phyloP scores from a whole-genome alignment of 768 basidiomycete genomes.

The Hericium erinaceus region DNA sequence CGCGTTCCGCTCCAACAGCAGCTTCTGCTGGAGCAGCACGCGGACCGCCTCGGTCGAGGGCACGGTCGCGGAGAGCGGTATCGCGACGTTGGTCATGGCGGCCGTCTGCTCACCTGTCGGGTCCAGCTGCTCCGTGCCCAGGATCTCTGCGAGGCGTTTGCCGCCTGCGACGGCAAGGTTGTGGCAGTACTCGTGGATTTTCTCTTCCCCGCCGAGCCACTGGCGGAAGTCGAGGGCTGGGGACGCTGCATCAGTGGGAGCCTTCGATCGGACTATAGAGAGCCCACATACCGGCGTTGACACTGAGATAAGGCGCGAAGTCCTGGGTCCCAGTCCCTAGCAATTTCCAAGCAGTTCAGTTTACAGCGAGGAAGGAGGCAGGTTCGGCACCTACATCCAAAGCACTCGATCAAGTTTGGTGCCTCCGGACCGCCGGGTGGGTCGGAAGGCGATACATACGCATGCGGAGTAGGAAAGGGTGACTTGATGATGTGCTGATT shows the following conservation, averaged over 20 bases:
- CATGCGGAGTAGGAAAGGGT: slow-evolving; percentile 45
- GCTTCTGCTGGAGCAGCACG: slow-evolving; percentile 13
- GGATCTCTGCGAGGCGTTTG: slow-evolving; percentile 41
- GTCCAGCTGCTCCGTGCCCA: slow-evolving; percentile 59
- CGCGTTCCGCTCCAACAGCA: slow-evolving; percentile 22
- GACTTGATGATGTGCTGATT: slow-evolving; percentile 57
- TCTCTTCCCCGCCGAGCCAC: slow-evolving; percentile 66
- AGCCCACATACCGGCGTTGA: slow-evolving; percentile 36
- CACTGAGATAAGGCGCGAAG: slow-evolving; percentile 40
- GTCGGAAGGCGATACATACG: slow-evolving; percentile 41
- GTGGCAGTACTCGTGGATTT: slow-evolving; percentile 65
- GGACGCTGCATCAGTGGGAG: background rate
- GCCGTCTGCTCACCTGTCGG: slow-evolving; percentile 45
- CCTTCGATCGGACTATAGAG: background rate
- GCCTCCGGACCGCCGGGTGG: slow-evolving; percentile 20
- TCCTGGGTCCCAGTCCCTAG: slow-evolving; percentile 63
- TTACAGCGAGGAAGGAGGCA: background rate
- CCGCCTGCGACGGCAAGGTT: slow-evolving; percentile 61
- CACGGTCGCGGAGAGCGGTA: slow-evolving; percentile 25
- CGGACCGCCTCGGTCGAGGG: slow-evolving; percentile 13
- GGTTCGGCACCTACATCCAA: slow-evolving; percentile 33
- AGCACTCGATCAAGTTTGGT: slow-evolving; percentile 39
- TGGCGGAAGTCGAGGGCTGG: slow-evolving; percentile 65
- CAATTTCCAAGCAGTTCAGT: background rate
- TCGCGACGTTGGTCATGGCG: slow-evolving; percentile 55